Evolutionary conservation across 805 yeast species (phyloP), one percentile per base, ranked within the genome.

Genomic region (Yamadazyma akitaensis): DNA sequence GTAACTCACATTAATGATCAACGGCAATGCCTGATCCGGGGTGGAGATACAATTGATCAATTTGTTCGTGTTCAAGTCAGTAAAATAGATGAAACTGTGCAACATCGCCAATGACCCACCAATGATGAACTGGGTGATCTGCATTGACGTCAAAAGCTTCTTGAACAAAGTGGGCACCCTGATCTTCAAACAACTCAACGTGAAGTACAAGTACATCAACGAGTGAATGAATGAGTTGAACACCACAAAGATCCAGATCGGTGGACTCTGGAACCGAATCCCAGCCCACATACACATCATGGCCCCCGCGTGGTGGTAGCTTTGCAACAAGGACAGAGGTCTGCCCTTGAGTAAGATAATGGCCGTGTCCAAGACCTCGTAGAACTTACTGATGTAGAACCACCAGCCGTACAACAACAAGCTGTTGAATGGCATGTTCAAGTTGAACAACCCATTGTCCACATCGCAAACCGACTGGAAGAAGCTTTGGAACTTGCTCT

Each of bases 201-300:
- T 68, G 68, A 79, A 84, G 67, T 84, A 84, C 47, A 79, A 73
- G 71, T 84, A 84, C 90, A 84, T 84, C 61, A 84, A 73, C 21
- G 85, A 70, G 68, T 84, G 90, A 59, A 84, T 84, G 60, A 84
- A 79, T n/a, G 88, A 83, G 71, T 84, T 84, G 77, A 84, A 84
- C 21, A 81, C 87, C 38, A 84, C 88, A 65, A 84, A 84, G 56
- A 84, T 81, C 90, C 90, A 84, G 61, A 84, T 84, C 31, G 90
- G 90, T 5, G 89, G 87, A 12, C 87, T 76, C 43, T 77, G 78
- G 63, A 68, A 84, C 47, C 89, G 69, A 46, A 82, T 77, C 2
- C 90, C 90, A 7, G 86, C 78, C 89, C 89, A 84, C 90, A 84
- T 84, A 49, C 87, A 82, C 64, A 84, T 68, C 81, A 84, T 84